These are phyloP conservation scores for Naegleria fowleri DNA, from an alignment of 208 protist genomes.

Conservation along the genomic window DNA sequence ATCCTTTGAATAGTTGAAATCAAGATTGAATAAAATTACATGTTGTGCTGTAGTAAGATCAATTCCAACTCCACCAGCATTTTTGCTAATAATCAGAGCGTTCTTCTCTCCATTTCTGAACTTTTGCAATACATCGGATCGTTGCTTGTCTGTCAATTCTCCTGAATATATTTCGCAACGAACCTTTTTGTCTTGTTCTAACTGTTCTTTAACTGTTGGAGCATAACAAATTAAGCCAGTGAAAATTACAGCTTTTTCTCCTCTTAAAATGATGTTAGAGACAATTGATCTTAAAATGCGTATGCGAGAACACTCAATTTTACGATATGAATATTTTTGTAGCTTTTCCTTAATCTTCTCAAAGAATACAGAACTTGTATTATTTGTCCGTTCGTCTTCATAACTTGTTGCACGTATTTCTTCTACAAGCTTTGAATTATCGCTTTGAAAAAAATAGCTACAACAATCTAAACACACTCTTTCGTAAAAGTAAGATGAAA, in stretches of 20 bases:
- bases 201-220: not conserved
- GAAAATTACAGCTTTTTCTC: not conserved
- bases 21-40: not conserved
- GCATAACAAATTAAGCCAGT: not conserved
- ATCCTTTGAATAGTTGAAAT: not conserved
- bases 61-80: not conserved
- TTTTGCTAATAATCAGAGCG: not conserved
- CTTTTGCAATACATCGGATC: not conserved
- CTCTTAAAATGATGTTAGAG: not conserved
- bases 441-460: not conserved
- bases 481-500: not conserved
- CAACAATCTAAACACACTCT: not conserved
- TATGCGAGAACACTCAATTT: too few species aligned
- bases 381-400: not conserved
- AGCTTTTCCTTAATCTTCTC: not conserved
- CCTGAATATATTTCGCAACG: not conserved
- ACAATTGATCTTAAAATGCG: not conserved
- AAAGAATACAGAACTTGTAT: not conserved
- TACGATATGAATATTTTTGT: too few species aligned
- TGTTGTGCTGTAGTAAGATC: not conserved
- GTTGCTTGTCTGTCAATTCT: not conserved
- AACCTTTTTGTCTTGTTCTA: not conserved
- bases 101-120: not conserved
- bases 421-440: not conserved
- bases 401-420: not conserved